Base-by-base conservation (phyloP, 2,329 filamentous ascomycete genomes). In the Colletotrichum spinosum region DNA sequence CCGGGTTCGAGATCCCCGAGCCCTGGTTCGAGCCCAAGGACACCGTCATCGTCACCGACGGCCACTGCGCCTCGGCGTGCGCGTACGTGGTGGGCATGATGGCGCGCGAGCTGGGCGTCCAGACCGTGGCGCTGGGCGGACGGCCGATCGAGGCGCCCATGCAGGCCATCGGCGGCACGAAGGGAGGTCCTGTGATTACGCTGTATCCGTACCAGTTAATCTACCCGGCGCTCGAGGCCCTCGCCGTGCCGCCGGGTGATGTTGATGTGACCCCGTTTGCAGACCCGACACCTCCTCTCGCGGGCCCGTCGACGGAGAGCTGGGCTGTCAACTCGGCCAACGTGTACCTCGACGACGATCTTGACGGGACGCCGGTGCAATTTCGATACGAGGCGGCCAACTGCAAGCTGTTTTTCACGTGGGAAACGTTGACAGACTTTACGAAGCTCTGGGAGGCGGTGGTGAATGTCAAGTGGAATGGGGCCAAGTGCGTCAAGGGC, bases 91-190 rank as follows among this genome's bases (percentile, higher is more conserved):
- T 69, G 11, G 63, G 66, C 57, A 79, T 88, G 42, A 83, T 90
- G 80, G 79, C 81, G 7, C 75, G 79, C 66, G 78, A 80, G 61
- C 80, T 79, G 38, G 82, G 84, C 13, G 83, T 90, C 2, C 84
- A 83, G 67, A 84, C 84, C 49, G 80, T 90, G 52, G 81, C 81
- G 1, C 78, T 88, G 38, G 89, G 90, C 9, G 90, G 90, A 2
- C 84, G 86, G 1, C 84, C 89, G 0, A 75, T 77, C 10, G 70
- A 79, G 0, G 77, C 77, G 0, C 82, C 84, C 1, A 91, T 90
- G 78, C 87, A 90, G 77, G 83, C 81, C 5, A 80, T 90, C 15
- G 88, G 89, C n/a, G 90, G 89, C n/a, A 83, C 87, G 52, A 88
- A 90, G 70, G 90, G 89, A 38, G 78, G 77, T 1, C 77, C 76